Evolutionary conservation across 1,284 basidiomycete genomes (phyloP).

Genomic region (Sporisorium reilianum): DNA sequence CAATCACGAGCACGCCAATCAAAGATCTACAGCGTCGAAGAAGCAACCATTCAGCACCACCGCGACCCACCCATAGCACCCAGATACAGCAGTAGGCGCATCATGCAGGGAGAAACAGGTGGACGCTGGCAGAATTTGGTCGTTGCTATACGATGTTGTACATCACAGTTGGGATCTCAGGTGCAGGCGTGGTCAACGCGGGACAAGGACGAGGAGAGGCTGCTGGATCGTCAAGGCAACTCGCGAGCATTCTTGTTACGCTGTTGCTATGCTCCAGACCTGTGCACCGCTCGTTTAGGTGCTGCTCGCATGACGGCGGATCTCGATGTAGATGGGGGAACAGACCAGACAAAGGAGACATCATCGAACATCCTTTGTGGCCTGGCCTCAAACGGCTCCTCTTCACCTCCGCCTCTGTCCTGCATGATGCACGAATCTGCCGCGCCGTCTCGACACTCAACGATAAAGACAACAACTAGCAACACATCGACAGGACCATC

Average conservation of each 20-base stretch:
- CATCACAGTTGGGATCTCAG: no score
- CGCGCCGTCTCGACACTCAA: not conserved
- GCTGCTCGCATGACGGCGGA: no score
- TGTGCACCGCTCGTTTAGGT: no score
- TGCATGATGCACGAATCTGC: not conserved
- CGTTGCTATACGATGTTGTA: no score
- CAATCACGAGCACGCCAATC: not conserved
- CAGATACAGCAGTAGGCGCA: not conserved
- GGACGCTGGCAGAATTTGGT: not conserved
- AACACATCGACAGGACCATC: not conserved
- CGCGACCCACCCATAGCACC: not conserved
- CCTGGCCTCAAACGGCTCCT: no score
- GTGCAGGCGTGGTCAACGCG: not conserved
- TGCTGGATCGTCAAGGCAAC: no score
- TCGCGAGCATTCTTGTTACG: no score
- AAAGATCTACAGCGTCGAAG: not conserved
- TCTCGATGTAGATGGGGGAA: no score
- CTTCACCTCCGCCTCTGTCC: not conserved
- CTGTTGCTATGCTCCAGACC: no score
- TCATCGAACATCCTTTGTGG: no score
- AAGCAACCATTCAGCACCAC: not conserved
- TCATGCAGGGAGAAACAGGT: not conserved
- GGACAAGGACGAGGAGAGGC: no score
- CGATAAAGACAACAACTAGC: not conserved
- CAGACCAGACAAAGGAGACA: no score